Base-by-base conservation (phyloP, 2,329 filamentous ascomycete species). In the Aspergillus sp. region DNA sequence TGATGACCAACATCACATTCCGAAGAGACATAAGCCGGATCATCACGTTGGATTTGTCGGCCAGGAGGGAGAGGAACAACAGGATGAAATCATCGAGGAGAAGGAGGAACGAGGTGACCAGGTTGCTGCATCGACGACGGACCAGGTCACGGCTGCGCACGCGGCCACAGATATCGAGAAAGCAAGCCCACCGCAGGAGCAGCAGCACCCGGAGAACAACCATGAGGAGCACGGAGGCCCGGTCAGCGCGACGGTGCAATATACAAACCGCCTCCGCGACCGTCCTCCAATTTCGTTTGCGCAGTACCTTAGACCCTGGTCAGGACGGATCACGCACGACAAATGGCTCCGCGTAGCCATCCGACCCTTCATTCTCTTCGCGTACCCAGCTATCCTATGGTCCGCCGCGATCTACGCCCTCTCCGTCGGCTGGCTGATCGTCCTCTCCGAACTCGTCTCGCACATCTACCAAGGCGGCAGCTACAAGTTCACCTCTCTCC, bases 381-480 rank as follows among this genome's bases (percentile, higher is more conserved):
- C 84, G 1, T 96, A 97, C 60, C 93, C 93, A 0, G 80, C 86
- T 0, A 86, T 97, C 1, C 77, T 96, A 6, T 97, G 90, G 91
- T 91, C 87, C 4, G 74, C 88, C 0, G 74, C 86, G 0, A 81
- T 95, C 3, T 97, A 97, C 63, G 75, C 89, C 0, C 83, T 93
- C 57, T 93, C 89, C 0, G 80, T 97, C 5, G 91, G 91, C 34
- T 97, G 91, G 93, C 77, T 97, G 29, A 96, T 97, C 54, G 89
- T 97, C 39, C 79, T 97, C 1, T 95, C 89, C 0, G 90, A 97
- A 66, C 86, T 85, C 0, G 81, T 97, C 2, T 79, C 88, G 0
- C 76, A 85, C 48, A 85, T 97, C 50, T 97, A 88, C 65, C 80
- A 86, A 34, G 74, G 81, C 46, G 72, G 74, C 0, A 72, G 77